phyloP scores from a whole-genome alignment of 2,329 filamentous ascomycete species.

The Sporothrix inflata region DNA sequence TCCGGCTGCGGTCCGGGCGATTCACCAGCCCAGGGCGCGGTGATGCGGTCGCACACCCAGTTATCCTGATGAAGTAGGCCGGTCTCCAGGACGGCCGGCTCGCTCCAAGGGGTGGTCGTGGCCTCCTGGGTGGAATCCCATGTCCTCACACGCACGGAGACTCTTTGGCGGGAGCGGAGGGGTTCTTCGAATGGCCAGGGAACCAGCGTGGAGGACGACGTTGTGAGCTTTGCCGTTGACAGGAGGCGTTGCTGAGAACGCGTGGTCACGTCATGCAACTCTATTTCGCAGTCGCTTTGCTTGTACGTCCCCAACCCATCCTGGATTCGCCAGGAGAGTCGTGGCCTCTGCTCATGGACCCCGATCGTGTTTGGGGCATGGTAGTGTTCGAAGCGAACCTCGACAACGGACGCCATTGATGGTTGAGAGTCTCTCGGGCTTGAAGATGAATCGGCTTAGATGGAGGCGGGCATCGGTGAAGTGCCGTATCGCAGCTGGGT shows the following conservation, averaged over 20 bases:
- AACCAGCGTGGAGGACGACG: neutral
- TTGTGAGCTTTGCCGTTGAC: slow-evolving; percentile 1
- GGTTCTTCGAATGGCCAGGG: neutral
- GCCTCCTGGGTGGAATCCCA: neutral
- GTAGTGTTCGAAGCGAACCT: neutral
- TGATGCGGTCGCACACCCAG: neutral
- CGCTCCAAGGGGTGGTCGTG: neutral
- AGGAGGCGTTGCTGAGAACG: neutral
- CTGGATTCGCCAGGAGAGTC: neutral
- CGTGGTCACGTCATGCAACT: neutral
- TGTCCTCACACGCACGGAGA: neutral
- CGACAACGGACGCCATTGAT: neutral
- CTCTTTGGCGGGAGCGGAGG: neutral
- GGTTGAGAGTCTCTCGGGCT: neutral
- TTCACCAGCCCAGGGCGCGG: neutral
- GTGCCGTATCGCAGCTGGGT: neutral
- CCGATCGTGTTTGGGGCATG: neutral
- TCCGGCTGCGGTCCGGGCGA: neutral
- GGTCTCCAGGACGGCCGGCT: neutral
- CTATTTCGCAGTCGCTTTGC: neutral
- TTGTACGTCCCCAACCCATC: neutral
- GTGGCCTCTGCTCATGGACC: neutral
- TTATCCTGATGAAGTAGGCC: neutral
- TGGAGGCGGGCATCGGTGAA: neutral
- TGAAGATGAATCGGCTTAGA: too few species aligned